Evolutionary conservation across 2,329 filamentous ascomycete genomes (phyloP).

Genomic region (Akanthomyces dipterigenus): DNA sequence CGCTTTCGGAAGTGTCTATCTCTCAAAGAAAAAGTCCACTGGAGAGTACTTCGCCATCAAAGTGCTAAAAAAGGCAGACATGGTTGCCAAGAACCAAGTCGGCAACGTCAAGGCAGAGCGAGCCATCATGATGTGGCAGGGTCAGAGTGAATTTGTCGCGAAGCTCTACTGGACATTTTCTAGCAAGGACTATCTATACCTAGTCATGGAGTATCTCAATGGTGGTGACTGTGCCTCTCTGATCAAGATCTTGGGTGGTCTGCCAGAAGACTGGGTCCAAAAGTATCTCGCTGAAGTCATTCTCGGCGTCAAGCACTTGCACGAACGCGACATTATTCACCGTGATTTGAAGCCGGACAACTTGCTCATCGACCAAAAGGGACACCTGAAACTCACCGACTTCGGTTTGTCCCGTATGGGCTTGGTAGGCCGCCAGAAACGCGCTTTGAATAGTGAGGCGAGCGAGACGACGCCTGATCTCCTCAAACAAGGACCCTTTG

Average conservation of each 20-base stretch:
- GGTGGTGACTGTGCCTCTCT: slow-evolving; percentile 94
- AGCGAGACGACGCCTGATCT: slow-evolving; percentile 87
- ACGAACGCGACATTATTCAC: slow-evolving; percentile 91
- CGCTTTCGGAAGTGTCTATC: slow-evolving; percentile 93
- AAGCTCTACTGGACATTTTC: slow-evolving; percentile 99
- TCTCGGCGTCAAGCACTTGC: slow-evolving; percentile 92
- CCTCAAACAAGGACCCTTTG: slow-evolving; percentile 86
- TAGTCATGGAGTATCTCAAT: slow-evolving; percentile 99
- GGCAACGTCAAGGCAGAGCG: slow-evolving; percentile 98
- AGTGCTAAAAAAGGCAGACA: slow-evolving; percentile 97
- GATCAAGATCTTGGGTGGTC: slow-evolving; percentile 85
- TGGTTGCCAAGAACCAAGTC: slow-evolving; percentile 99
- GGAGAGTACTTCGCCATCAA: slow-evolving; percentile 99
- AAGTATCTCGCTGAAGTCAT: slow-evolving; percentile 96
- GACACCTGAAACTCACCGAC: slow-evolving; percentile 93
- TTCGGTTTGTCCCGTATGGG: slow-evolving; percentile 98
- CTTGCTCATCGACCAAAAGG: slow-evolving; percentile 91
- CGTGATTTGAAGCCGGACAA: slow-evolving; percentile 97
- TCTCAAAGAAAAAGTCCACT: slow-evolving; percentile 97
- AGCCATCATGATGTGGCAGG: slow-evolving; percentile 99
- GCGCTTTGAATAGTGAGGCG: slow-evolving; percentile 69
- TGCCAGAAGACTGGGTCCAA: slow-evolving; percentile 96
- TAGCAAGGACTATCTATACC: slow-evolving; percentile 96
- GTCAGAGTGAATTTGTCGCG: slow-evolving; percentile 96
- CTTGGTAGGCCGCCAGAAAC: slow-evolving; percentile 90